Base-by-base conservation (phyloP, 2,329 filamentous ascomycete species). In the Ascochyta clinopodiicola region DNA sequence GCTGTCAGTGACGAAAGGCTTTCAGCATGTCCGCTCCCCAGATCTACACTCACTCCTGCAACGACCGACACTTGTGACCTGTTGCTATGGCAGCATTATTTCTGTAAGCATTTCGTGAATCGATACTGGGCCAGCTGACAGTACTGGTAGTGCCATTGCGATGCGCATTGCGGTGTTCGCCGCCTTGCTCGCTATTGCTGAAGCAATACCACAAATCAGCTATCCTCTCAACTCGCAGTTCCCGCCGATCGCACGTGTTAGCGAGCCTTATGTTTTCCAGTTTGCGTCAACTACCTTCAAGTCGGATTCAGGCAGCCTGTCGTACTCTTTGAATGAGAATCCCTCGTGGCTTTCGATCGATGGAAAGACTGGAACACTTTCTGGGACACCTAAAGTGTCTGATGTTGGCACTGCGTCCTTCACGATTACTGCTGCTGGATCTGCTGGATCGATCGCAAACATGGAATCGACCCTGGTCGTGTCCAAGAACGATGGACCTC, bases 211-310 rank as follows among this genome's bases (percentile, higher is more conserved):
- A 17, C 71, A 73, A 39, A 67, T 78, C 47, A 79, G 80, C 42
- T 94, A 93, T 64, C 92, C 92, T 0, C 82, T 96, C 74, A 96
- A 95, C 75, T 87, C 90, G 2, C 92, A 96, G 74, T 83, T 96
- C 1, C 92, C 92, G 29, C 88, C 89, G 3, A 88, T 93, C 48
- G 92, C 91, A 19, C 84, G 89, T 61, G 80, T 90, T 56, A 84
- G 83, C 36, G 71, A 88, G 64, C 80, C 82, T 2, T 95, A 91
- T 74, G 84, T 80, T 9, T 92, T 93, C 68, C 80, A 84, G 27
- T 90, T 96, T 67, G 88, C 90, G 9, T 75, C 81, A 15, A 86
- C 87, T 35, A 96, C 92, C 0, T 96, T 96, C 75, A 80, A 81
- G 13, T 88, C 89, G 15, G 74, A 78, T 37, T 77, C 77, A 31